A percentile compares a stretch with the other conserved stretches of the same genome.
phyloP scores from a whole-genome alignment of 495 filamentous ascomycete species.

The Elasticomyces elasticus region DNA sequence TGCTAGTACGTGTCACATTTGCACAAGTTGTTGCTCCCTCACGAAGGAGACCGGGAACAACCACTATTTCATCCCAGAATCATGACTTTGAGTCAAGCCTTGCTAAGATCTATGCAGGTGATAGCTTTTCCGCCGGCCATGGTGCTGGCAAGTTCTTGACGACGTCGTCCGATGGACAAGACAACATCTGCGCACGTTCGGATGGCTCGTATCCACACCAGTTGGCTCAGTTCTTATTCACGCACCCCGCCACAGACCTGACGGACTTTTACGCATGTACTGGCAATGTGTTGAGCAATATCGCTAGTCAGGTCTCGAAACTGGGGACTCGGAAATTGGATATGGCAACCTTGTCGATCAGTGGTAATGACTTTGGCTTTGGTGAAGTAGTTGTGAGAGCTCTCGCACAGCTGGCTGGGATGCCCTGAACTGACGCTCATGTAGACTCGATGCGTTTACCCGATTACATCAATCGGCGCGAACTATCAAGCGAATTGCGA shows the following conservation, averaged over 20 bases:
- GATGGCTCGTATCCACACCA: neutral
- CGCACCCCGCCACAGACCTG: neutral
- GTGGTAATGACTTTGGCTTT: neutral
- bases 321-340: neutral
- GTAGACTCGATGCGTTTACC: no score
- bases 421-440: no score
- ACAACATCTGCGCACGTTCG: neutral
- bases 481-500: no score
- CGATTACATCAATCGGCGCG: no score
- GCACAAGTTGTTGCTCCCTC: no score
- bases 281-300: neutral
- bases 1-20: no score
- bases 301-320: neutral
- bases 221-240: neutral
- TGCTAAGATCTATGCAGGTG: no score
- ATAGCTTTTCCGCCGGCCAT: neutral
- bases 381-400: neutral
- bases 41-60: no score
- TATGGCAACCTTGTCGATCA: neutral
- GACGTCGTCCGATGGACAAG: neutral
- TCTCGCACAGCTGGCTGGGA: no score
- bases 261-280: neutral
- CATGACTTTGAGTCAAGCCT: no score
- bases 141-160: neutral
- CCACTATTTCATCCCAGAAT: no score